A percentile compares a stretch with the other conserved stretches of the same genome.
These are phyloP conservation scores for Symmetrospora coprosmae DNA, from an alignment of 768 basidiomycete genomes.

Conservation along the genomic window DNA sequence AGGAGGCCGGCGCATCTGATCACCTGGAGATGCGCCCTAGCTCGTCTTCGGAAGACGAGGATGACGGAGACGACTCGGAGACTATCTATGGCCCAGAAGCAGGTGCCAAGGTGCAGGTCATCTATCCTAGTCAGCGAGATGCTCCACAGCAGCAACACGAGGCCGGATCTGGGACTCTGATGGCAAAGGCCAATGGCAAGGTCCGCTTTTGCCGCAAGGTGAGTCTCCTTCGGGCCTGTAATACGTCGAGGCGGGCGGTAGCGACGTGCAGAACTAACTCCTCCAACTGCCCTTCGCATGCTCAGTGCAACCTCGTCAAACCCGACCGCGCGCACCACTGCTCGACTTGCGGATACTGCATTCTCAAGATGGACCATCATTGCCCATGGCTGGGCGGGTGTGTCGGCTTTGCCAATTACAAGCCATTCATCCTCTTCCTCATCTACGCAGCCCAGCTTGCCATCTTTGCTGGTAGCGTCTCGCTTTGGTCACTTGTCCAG, in stretches of 20 bases:
- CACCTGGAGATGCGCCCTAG: background rate
- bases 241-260: no score
- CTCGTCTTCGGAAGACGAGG: background rate
- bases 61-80: background rate
- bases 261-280: background rate
- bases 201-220: constrained; percentile 13
- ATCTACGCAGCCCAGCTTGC: constrained; percentile 3
- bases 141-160: background rate
- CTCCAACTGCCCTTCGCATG: background rate
- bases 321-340: constrained; percentile 21
- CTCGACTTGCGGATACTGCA: constrained; percentile 16
- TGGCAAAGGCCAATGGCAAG: constrained; percentile 16
- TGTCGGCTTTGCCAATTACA: constrained; percentile 20
- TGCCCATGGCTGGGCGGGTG: constrained; percentile 22
- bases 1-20: background rate
- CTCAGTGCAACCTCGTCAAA: constrained; percentile 12
- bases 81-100: background rate
- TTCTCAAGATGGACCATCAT: constrained; percentile 21
- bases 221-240: background rate
- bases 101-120: background rate
- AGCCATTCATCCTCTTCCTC: constrained; percentile 20
- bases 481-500: constrained; percentile 13
- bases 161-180: background rate
- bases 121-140: no score
- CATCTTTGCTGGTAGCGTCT: background rate